phyloP scores from a whole-genome alignment of 2,329 filamentous ascomycete genomes.

The Colletotrichum sp. region DNA sequence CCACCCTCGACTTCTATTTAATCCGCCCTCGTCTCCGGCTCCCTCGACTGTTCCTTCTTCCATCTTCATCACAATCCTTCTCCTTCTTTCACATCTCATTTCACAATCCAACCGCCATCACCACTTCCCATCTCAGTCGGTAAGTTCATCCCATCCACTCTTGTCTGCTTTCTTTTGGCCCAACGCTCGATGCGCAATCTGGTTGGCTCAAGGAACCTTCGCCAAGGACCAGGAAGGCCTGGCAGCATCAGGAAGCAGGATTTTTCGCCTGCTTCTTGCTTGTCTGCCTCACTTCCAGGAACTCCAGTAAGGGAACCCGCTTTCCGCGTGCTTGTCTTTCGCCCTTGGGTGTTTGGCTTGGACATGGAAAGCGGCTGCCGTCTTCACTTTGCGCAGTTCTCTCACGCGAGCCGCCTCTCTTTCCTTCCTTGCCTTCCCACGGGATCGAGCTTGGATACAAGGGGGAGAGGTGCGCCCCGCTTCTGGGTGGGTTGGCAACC shows the following conservation, averaged over 20 bases:
- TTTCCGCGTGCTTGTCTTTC: neutral
- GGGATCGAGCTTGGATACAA: neutral
- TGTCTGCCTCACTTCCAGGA: neutral
- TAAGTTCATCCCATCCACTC: neutral
- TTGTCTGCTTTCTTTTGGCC: neutral
- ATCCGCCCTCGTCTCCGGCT: neutral
- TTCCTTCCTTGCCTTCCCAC: neutral
- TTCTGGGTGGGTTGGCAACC: neutral
- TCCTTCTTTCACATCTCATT: neutral
- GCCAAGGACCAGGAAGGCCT: neutral
- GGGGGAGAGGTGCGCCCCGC: neutral
- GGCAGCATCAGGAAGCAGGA: neutral
- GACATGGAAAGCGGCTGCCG: neutral
- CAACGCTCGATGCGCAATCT: neutral
- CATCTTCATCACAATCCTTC: neutral
- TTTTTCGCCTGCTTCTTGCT: neutral
- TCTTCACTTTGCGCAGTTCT: neutral
- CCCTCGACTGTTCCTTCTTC: neutral
- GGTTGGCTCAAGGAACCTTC: neutral
- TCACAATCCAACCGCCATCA: neutral
- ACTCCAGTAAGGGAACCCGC: neutral
- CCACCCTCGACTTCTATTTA: neutral
- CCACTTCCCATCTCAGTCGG: neutral
- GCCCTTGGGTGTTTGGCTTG: neutral
- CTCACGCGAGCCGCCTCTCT: neutral